A percentile compares a stretch with the other conserved stretches of the same genome.
Conservation (phyloP, 495 filamentous ascomycete genomes). For the Hypoxylon intermedium region DNA sequence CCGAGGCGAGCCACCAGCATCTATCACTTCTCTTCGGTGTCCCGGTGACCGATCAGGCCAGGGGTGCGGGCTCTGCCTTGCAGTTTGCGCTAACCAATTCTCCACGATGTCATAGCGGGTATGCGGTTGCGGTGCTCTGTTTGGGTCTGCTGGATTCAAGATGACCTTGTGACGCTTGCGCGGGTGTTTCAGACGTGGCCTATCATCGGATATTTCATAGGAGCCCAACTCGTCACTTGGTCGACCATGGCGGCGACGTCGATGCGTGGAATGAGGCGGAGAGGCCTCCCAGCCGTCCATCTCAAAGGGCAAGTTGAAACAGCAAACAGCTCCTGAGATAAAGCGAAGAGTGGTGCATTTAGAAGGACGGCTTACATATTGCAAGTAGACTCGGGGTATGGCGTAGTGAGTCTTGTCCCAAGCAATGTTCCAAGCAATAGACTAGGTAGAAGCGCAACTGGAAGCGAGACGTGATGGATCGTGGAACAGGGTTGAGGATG, state of each 20-base stretch:
- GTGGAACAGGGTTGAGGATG: slow-evolving; percentile 16
- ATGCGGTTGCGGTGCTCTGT: slow-evolving; percentile 21
- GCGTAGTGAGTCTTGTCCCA: slow-evolving; percentile 6
- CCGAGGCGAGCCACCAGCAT: slow-evolving; percentile 2
- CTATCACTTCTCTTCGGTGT: slow-evolving; percentile 14
- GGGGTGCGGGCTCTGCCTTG: slow-evolving; percentile 28
- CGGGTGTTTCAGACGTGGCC: slow-evolving; percentile 24
- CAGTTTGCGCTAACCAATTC: slow-evolving; percentile 46
- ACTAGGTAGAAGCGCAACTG: slow-evolving; percentile 28
- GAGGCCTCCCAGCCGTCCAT: slow-evolving; percentile 34
- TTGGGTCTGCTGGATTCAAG: slow-evolving; percentile 16
- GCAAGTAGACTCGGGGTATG: slow-evolving; percentile 8
- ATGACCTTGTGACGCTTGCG: slow-evolving; percentile 7
- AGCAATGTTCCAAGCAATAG: too few species aligned
- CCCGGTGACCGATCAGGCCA: slow-evolving; percentile 18
- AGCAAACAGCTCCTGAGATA: slow-evolving; percentile 35
- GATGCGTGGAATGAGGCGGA: slow-evolving; percentile 33
- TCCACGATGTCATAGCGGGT: slow-evolving; percentile 39
- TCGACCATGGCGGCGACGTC: slow-evolving; percentile 23
- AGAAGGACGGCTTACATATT: slow-evolving; percentile 9
- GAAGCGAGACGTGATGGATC: slow-evolving; percentile 22
- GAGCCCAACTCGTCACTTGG: slow-evolving; percentile 8
- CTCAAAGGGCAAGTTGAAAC: slow-evolving; percentile 36
- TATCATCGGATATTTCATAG: slow-evolving; percentile 21
- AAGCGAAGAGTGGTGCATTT: slow-evolving; percentile 16